Evolutionary conservation across 805 yeast species (phyloP).

Genomic region (Yarrowia porcina): DNA sequence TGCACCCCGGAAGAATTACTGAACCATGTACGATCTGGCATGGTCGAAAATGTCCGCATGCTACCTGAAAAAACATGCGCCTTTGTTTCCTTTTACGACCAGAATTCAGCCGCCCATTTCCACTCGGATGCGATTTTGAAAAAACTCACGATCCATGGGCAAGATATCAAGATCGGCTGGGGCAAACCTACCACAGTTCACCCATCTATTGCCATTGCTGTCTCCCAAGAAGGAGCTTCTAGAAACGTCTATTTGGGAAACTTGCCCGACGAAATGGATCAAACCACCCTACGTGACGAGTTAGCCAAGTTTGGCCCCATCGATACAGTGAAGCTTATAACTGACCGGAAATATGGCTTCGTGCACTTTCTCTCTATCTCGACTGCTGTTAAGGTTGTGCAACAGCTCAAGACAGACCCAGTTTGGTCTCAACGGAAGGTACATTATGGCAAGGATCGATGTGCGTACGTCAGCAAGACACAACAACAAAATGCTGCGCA

Average conservation of each 20-base stretch:
- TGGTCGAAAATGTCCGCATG: slow-evolving; percentile 68
- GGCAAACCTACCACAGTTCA: slow-evolving; percentile 75
- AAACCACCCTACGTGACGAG: slow-evolving; percentile 63
- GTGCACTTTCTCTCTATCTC: slow-evolving; percentile 84
- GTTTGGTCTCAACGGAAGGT: slow-evolving; percentile 76
- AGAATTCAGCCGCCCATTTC: slow-evolving; percentile 81
- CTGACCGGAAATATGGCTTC: slow-evolving; percentile 74
- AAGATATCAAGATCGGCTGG: slow-evolving; percentile 89
- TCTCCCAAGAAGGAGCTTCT: slow-evolving; percentile 83
- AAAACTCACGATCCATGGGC: slow-evolving; percentile 72
- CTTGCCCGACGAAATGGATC: slow-evolving; percentile 62
- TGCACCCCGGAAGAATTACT: slow-evolving; percentile 76
- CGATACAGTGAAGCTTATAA: slow-evolving; percentile 76
- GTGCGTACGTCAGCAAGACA: slow-evolving; percentile 87
- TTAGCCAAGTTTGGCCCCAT: slow-evolving; percentile 73
- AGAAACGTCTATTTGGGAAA: slow-evolving; percentile 90
- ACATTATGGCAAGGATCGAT: slow-evolving; percentile 87
- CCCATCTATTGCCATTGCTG: slow-evolving; percentile 70
- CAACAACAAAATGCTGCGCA: slow-evolving; percentile 98
- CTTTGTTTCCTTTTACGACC: slow-evolving; percentile 83
- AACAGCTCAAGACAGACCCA: slow-evolving; percentile 54
- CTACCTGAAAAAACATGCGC: slow-evolving; percentile 88
- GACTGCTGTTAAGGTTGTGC: slow-evolving; percentile 83
- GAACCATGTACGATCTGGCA: slow-evolving; percentile 88
- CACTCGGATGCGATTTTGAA: slow-evolving; percentile 91